Evolutionary conservation across 169 alveolate genomes (phyloP), one percentile per base, ranked within the genome.

Genomic region (Plasmodium adleri): DNA sequence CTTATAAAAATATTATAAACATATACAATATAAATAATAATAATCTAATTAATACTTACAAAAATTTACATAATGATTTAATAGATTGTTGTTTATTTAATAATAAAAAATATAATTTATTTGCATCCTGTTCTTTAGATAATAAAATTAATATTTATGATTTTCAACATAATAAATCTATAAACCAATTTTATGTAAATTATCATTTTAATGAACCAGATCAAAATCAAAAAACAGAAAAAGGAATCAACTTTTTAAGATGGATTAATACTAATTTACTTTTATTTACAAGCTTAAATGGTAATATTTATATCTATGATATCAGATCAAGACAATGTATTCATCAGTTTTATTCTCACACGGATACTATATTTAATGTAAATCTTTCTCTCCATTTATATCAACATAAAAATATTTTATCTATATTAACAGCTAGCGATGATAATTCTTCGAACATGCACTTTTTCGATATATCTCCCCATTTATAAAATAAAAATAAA

Each of bases 111-210:
- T 39, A 67, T 15, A 83, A 83, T 32, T 28, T 83, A 1, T 83
- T 83, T 72, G 91, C 91, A 1, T 83, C 91, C 7, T 83, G 74
- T 8, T 83, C 91, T 20, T 56, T 83, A 12, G 91, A 83, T 50
- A 83, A 83, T 45, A 83, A 72, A 17, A 49, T 83, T 17, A 68
- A 63, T 68, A 63, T 83, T 9, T 68, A 54, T 56, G 91, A 83
- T 59, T 56, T 67, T 47, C 78, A 83, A 9, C 26, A 50, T 72
- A 83, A 83, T 12, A 83, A 83, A 49, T 68, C 24, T 56, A 83
- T 83, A 22, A 83, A 83, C 52, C 49, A 68, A 28, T 83, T 83
- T 58, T 0, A 43, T 54, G 91, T 70, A 10, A 83, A 83, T 22
- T 83, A 83, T 50, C 67, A 83, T 43, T 83, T 83, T 83, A 58